Evolutionary conservation across 2,329 filamentous ascomycete species (phyloP).

Genomic region (Zelopaecilomyces penicillatus): DNA sequence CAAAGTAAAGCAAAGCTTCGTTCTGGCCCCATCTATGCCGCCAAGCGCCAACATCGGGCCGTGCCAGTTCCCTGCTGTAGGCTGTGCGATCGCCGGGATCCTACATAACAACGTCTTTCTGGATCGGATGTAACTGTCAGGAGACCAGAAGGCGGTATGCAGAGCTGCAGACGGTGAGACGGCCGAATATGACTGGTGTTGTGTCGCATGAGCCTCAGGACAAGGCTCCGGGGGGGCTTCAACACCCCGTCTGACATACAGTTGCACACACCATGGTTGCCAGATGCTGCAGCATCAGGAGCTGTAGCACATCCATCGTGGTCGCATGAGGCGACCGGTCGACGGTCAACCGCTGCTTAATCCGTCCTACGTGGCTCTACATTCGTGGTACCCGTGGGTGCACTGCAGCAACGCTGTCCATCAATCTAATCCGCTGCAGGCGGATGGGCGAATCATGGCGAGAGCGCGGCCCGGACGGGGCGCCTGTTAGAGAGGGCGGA

Average conservation of each 20-base stretch:
- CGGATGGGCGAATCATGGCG: slow-evolving; percentile 4
- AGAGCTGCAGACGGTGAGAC: neutral
- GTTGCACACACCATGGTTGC: slow-evolving; percentile 8
- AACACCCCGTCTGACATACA: neutral
- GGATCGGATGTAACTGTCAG: neutral
- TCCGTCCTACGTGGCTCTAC: slow-evolving; percentile 6
- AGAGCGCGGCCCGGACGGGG: slow-evolving; percentile 3
- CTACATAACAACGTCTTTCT: too few species aligned
- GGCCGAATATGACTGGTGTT: neutral
- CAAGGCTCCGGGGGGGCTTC: neutral
- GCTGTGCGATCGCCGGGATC: too few species aligned
- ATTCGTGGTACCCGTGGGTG: slow-evolving; percentile 3
- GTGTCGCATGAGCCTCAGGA: neutral
- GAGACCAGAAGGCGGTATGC: neutral
- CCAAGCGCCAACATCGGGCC: too few species aligned
- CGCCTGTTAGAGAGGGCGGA: slow-evolving; percentile 3
- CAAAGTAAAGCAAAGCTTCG: too few species aligned
- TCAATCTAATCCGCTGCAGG: neutral
- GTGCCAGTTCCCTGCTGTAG: neutral
- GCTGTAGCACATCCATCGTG: slow-evolving; percentile 1
- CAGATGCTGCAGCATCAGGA: slow-evolving; percentile 6
- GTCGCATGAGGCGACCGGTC: neutral
- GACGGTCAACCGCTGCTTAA: slow-evolving; percentile 1
- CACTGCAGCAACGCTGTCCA: neutral
- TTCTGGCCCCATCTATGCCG: too few species aligned